Conservation (phyloP, 1,139 yeast species). For the Meyerozyma guilliermondii region DNA sequence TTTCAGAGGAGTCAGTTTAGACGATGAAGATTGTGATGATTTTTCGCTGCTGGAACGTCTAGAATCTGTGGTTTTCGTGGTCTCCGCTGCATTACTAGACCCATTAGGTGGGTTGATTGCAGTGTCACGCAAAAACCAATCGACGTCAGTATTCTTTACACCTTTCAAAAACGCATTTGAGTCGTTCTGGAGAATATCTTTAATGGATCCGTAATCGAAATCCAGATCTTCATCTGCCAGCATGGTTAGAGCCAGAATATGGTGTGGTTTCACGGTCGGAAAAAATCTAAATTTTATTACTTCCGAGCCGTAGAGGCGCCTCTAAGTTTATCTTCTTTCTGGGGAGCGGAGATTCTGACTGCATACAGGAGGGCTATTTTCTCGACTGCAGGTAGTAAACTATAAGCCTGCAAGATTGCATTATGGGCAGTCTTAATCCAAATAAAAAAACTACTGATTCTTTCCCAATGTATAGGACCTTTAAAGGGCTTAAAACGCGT, state of each 20-base stretch:
- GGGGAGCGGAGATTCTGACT: not conserved
- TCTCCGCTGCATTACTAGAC: not conserved
- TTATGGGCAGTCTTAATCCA: too few relatives aligned
- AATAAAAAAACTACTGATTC: too few relatives aligned
- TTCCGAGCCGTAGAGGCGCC: not conserved
- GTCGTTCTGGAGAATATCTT: conserved; percentile 6
- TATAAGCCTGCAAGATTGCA: too few relatives aligned
- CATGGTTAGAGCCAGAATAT: not conserved
- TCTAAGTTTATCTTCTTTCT: not conserved
- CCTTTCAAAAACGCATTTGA: conserved; percentile 20
- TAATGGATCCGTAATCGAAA: conserved; percentile 1
- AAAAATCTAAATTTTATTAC: not conserved
- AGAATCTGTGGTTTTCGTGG: not conserved
- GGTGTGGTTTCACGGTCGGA: not conserved
- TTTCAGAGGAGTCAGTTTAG: not conserved
- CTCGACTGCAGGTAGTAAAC: too few relatives aligned
- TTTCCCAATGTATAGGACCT: too few relatives aligned
- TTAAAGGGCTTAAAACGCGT: too few relatives aligned
- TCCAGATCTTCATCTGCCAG: not conserved
- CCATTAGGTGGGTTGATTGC: conserved; percentile 7
- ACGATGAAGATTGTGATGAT: conserved; percentile 10
- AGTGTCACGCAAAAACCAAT: conserved; percentile 46
- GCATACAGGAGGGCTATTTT: too few relatives aligned
- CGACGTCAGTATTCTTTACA: conserved; percentile 32
- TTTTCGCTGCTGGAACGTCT: conserved; percentile 6